Percentiles rank a stretch among this genome's conserved stretches.
These are phyloP conservation scores for Carex kokanica DNA, from an alignment of 176 grass and related monocot species.

Conservation along the genomic window DNA sequence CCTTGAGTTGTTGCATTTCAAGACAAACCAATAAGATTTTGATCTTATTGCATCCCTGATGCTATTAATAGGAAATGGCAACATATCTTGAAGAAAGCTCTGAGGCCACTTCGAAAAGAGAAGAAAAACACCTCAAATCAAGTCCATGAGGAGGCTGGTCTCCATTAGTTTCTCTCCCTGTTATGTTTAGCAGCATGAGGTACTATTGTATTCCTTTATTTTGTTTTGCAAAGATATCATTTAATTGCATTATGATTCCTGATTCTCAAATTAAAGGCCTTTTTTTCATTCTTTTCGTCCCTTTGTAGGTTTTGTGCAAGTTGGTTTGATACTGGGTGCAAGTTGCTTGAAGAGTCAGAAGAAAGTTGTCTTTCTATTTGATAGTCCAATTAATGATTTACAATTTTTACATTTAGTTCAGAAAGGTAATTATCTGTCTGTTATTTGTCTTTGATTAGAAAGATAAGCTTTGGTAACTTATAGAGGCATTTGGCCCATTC, in stretches of 20 bases:
- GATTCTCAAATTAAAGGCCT: neutral
- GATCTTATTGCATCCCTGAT: neutral
- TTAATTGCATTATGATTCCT: neutral
- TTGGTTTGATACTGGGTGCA: neutral
- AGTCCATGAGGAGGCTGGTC: neutral
- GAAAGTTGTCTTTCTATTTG: neutral
- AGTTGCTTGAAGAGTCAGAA: neutral
- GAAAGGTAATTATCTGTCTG: neutral
- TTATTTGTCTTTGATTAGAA: neutral
- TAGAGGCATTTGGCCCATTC: neutral
- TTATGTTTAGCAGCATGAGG: neutral
- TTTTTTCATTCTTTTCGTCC: neutral
- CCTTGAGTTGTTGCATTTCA: neutral
- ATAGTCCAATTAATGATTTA: constrained; percentile 9
- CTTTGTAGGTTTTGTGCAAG: neutral
- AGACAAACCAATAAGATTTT: neutral
- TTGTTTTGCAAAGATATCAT: neutral
- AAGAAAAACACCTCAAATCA: constrained; percentile 16
- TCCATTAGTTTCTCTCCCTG: neutral
- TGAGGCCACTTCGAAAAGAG: constrained; percentile 1
- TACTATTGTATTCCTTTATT: neutral
- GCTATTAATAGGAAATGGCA: constrained; percentile 24
- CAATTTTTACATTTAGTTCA: neutral
- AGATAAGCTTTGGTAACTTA: neutral
- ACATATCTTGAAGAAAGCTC: constrained; percentile 16